Conservation (phyloP, 2,329 filamentous ascomycete genomes). For the Trichoderma semiorbis region DNA sequence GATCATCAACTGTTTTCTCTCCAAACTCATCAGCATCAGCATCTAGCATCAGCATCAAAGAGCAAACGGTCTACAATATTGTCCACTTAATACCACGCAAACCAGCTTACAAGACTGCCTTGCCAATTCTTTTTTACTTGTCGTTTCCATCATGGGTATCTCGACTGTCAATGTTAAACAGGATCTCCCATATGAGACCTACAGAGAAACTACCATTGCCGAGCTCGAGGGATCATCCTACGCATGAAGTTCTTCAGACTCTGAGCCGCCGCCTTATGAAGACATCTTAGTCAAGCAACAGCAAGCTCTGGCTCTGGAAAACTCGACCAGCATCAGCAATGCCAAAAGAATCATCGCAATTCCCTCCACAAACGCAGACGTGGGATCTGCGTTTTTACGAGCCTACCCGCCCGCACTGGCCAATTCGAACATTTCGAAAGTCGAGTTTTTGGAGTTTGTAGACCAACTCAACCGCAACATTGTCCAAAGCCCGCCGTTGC, state of each 20-base stretch:
- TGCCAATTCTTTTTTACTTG: neutral
- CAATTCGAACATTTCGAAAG: neutral
- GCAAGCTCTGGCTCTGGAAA: neutral
- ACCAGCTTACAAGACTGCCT: too few species aligned
- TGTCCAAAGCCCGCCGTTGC: neutral
- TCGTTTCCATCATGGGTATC: neutral
- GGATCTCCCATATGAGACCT: neutral
- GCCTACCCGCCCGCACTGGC: neutral
- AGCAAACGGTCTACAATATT: neutral
- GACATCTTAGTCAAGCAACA: neutral
- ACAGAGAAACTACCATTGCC: neutral
- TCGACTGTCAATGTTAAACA: neutral
- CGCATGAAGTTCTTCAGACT: neutral
- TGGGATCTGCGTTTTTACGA: neutral
- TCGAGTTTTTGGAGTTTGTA: neutral
- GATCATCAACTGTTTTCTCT: neutral
- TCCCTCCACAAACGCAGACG: neutral
- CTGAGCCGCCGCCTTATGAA: neutral
- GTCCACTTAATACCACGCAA: neutral
- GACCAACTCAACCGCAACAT: constrained; percentile 1
- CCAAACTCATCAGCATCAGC: neutral
- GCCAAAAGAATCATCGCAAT: neutral
- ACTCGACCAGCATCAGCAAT: too few species aligned
- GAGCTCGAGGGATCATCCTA: neutral
- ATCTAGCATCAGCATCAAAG: neutral